Evolutionary conservation across 1,284 basidiomycete genomes (phyloP), one percentile per base, ranked within the genome.

Genomic region (Trichosporon inkin): DNA sequence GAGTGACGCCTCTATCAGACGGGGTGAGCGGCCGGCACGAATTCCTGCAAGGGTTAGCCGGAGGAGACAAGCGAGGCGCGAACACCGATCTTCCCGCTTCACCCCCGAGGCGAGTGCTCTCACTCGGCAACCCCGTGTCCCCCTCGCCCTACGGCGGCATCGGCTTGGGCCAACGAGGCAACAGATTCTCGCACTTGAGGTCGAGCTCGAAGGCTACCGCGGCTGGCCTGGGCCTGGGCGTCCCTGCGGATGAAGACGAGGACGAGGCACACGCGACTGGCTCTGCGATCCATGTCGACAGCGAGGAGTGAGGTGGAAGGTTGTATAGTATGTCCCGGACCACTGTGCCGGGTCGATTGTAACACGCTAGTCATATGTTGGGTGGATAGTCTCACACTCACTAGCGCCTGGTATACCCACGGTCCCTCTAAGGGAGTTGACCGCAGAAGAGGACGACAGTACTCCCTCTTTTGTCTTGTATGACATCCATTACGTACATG

Each of bases 1-100:
- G 63, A 36, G 62, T 64, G 19, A 52, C 35, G 6, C 62, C 68
- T 1, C 58, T 66, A 40, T 51, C 61, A 6, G 70, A 69, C 51
- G 60, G 63, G 7, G 63, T 71, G 8, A 58, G 66, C 1, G 62
- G 66, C 13, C 62, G 70, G 11, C 70, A 74, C 57, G 73, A 76
- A 41, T 76, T 74, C 62, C 59, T 76, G 16, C 62, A 64, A 61
- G 62, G 61, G 17, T 40, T 64, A 1, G 59, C 58, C 6, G 44
- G 24, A 3, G 55, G 52, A 10, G 62, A 59, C 38, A 53, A 56
- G 10, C 53, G 57, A 14, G 54, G 16, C 0, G 36, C 61, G 0
- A 32, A n/a, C 19, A 62, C 57, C 16, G 62, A 64, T 10, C 19
- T 19, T 13, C 66, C 63, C 13, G 52, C 47, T 10, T 59, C 60